Conservation (phyloP, 1,284 basidiomycete genomes). For the Cyathus olla region DNA sequence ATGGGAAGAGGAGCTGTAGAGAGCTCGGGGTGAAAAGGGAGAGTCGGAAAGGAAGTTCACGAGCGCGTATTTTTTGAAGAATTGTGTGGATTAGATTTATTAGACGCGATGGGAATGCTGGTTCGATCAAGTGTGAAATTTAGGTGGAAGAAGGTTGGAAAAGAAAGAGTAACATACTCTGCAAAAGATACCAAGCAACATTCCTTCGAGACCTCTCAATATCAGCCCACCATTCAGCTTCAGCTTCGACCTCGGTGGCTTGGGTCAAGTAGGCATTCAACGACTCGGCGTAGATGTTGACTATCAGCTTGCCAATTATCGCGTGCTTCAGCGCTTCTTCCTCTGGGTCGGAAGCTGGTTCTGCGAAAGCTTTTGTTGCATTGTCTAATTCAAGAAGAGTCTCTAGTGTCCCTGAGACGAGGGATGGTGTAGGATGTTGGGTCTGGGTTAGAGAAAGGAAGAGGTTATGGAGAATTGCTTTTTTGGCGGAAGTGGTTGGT, state of each 20-base stretch:
- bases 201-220: conserved; percentile 64
- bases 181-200: conserved; percentile 68
- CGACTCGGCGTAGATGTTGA: conserved; percentile 69
- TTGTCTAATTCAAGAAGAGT: too few relatives aligned
- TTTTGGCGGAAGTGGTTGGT: conserved; percentile 2
- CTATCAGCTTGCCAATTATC: conserved; percentile 57
- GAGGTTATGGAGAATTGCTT: conserved; percentile 16
- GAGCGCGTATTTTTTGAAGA: conserved; percentile 54
- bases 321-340: conserved; percentile 42
- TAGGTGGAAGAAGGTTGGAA: too few relatives aligned
- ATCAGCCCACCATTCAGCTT: conserved; percentile 83
- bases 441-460: conserved; percentile 21
- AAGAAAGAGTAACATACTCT: conserved; percentile 72
- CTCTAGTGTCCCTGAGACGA: too few relatives aligned
- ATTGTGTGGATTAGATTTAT: conserved; percentile 53
- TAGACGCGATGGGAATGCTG: conserved; percentile 72
- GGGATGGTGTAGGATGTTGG: conserved; percentile 3
- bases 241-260: conserved; percentile 72
- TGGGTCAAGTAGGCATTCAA: conserved; percentile 69
- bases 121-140: conserved; percentile 10
- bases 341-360: conserved; percentile 32
- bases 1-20: conserved; percentile 60
- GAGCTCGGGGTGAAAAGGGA: conserved; percentile 63
- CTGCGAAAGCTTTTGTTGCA: not conserved
- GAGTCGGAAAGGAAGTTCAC: conserved; percentile 58